phyloP scores from a whole-genome alignment of 148 eudicot genomes.

The Limonium bicolor region DNA sequence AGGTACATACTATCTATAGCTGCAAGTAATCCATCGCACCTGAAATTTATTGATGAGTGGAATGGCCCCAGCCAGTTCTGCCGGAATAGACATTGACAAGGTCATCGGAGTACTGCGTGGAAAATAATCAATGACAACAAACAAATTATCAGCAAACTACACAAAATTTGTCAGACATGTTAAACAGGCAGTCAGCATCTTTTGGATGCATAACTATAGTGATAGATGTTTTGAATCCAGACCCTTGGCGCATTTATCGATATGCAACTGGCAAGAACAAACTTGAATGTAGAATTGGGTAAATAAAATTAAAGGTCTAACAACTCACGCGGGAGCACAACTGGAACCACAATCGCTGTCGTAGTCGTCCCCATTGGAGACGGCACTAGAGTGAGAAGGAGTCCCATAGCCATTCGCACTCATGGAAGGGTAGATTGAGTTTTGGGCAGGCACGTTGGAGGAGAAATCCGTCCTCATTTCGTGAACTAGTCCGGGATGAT shows the following conservation, averaged over 20 bases:
- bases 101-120: constrained; percentile 75
- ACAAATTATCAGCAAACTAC: not conserved
- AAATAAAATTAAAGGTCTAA: no score
- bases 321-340: constrained; percentile 90
- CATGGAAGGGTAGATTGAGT: constrained; percentile 47
- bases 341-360: constrained; percentile 81
- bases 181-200: no score
- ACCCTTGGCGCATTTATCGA: no score
- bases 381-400: constrained; percentile 45
- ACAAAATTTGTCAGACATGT: no score
- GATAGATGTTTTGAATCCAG: no score
- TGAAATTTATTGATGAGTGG: constrained; percentile 92
- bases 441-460: constrained; percentile 38
- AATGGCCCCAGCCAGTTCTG: constrained; percentile 92
- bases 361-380: constrained; percentile 73
- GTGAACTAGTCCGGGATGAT: constrained; percentile 1
- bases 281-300: no score
- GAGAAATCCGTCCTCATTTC: constrained; percentile 50
- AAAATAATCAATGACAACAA: not conserved
- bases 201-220: no score
- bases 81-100: constrained; percentile 76
- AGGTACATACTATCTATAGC: no score
- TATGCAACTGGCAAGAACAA: no score
- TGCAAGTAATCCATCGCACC: constrained; percentile 28
- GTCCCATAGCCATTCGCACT: constrained; percentile 63